These are phyloP conservation scores for Wickerhamomyces sp. DNA, from an alignment of 1,139 yeast genomes.

Conservation along the genomic window DNA sequence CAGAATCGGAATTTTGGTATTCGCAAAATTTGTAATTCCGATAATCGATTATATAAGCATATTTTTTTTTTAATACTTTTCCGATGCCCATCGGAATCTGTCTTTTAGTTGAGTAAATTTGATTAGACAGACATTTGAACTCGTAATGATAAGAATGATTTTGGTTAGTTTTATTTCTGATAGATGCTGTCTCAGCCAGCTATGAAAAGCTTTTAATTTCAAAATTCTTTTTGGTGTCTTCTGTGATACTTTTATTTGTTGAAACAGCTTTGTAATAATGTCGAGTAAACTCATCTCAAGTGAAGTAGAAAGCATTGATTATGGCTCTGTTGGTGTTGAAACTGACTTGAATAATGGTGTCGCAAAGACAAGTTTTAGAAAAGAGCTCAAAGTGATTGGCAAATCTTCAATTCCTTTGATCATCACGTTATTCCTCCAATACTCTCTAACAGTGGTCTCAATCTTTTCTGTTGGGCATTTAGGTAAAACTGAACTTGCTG, in stretches of 20 bases:
- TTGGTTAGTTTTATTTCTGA: background rate
- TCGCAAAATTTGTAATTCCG: too few relatives aligned
- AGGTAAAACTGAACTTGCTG: conserved; percentile 48
- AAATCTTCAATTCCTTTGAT: conserved; percentile 51
- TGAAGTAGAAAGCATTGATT: background rate
- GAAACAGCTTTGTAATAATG: background rate
- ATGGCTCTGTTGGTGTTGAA: background rate
- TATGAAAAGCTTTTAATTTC: too few relatives aligned
- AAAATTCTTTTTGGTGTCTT: too few relatives aligned
- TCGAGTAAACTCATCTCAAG: background rate
- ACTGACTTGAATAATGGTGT: background rate
- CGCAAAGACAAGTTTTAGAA: conserved; percentile 18
- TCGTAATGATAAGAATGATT: background rate
- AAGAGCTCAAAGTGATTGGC: conserved; percentile 27
- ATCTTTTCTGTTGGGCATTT: conserved; percentile 78
- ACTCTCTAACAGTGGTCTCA: conserved; percentile 75
- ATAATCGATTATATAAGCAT: too few relatives aligned
- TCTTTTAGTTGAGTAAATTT: background rate
- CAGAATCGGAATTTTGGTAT: too few relatives aligned
- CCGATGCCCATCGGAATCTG: background rate
- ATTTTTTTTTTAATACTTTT: too few relatives aligned
- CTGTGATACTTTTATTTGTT: background rate
- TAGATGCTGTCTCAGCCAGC: too few relatives aligned
- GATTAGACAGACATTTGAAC: background rate
- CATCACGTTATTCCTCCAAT: conserved; percentile 70